Evolutionary conservation across 1,284 basidiomycete species (phyloP), one percentile per base, ranked within the genome.

Genomic region (Thecaphora thlaspeos): DNA sequence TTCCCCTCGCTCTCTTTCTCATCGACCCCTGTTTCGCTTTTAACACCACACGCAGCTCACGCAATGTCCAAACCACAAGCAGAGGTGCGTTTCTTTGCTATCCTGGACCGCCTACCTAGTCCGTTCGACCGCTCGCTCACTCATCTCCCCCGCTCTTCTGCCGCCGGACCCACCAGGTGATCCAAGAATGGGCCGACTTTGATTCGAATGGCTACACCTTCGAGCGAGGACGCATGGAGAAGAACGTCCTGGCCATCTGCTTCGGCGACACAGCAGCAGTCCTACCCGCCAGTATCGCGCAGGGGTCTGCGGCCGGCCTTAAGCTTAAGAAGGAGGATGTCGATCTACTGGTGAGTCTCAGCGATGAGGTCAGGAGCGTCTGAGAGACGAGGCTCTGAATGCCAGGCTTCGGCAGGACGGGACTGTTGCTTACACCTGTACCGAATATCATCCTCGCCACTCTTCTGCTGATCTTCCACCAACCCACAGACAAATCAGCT

Each of bases 161-260:
- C 38, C 19, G 12, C n/a, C 26, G 5, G 26, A 28, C 26, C 26
- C 7, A 28, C 26, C 51, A 74, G 59, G 70, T 74, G 34, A 73
- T 74, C 41, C 72, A 74, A 55, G 70, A 74, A 41, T 74, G 72
- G 72, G 68, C 65, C 41, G 72, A 74, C 53, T 63, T 62, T 30
- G 72, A 73, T 51, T 64, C 67, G 43, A 55, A 55, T 26, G 68
- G 72, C n/a, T 70, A 55, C 53, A 63, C 63, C 41, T 74, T 74
- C 42, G 72, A 73, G 51, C 60, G 72, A 11, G 68, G 70, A 8
- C 59, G 70, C 23, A 71, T 74, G 70, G 72, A 74, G 41, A 64
- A 59, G 48, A 64, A 53, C 11, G 52, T 74, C 2, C 64, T 70
- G 36, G 48, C 59, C 2, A 60, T 74, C n/a, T 73, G 70, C 54